These are phyloP conservation scores for Candida tunisiensis DNA, from an alignment of 1,139 yeast species.

Conservation along the genomic window DNA sequence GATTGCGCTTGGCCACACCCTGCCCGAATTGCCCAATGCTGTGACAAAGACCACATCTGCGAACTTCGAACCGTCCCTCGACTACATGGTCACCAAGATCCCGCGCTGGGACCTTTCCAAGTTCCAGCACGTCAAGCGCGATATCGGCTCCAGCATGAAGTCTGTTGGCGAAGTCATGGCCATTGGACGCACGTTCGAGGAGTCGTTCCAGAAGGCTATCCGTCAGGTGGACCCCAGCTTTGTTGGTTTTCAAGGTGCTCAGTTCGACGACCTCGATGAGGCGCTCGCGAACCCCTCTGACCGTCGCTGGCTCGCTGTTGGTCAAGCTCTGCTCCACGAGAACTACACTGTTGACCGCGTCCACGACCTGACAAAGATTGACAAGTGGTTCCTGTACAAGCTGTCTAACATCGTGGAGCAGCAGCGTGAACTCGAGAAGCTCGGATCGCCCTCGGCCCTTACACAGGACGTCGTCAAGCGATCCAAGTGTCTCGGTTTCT, in stretches of 20 bases:
- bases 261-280: constrained; percentile 63
- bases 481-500: constrained; percentile 95
- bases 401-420: constrained; percentile 33
- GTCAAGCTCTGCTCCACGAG: constrained; percentile 86
- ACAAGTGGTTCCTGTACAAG: constrained; percentile 93
- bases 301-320: constrained; percentile 96
- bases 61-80: constrained; percentile 95
- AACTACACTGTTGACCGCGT: constrained; percentile 88
- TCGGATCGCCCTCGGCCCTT: constrained; percentile 29
- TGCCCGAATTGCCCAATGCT: constrained; percentile 82
- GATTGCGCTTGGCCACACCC: constrained; percentile 83
- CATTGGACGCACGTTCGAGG: constrained; percentile 95
- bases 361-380: constrained; percentile 85
- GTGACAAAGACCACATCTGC: constrained; percentile 94
- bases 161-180: constrained; percentile 99
- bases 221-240: constrained; percentile 89
- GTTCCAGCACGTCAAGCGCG: constrained; percentile 81
- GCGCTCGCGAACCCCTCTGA: constrained; percentile 85
- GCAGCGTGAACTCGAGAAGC: constrained; percentile 62
- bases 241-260: constrained; percentile 77
- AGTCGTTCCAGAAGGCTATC: constrained; percentile 95
- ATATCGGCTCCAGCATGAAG: constrained; percentile 89
- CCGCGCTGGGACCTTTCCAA: constrained; percentile 99
- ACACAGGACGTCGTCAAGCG: constrained; percentile 49
- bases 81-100: constrained; percentile 93